Evolutionary conservation across 768 basidiomycete species (phyloP), one percentile per base, ranked within the genome.

Genomic region (Austroboletus festivus): DNA sequence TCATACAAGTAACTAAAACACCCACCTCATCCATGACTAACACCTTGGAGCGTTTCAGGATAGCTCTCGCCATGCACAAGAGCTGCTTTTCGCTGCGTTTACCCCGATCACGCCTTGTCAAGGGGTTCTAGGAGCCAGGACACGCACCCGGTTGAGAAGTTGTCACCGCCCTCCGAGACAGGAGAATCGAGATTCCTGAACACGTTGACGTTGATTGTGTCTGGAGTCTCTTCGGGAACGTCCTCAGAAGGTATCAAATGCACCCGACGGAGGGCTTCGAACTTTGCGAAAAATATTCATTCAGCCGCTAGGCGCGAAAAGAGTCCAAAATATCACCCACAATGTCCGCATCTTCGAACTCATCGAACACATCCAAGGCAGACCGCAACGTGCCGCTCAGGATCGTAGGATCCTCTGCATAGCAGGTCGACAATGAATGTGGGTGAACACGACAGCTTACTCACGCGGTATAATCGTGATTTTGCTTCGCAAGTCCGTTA

Each of bases 31-130:
- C 90, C 90, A 92, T 91, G 52, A 92, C 77, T 22, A 92, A 67
- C 13, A 93, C 73, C 57, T 79, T 89, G 34, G 86, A 83, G 8
- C 86, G 75, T 63, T 86, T 86, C 21, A 93, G 64, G 51, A 93
- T 89, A 2, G 90, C 89, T 46, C 89, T 76, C 5, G 90, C 90
- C 89, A 93, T 90, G 62, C 89, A 90, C 8, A 92, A 72, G n/a
- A 92, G 66, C 64, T 92, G 89, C 58, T 89, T 90, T 69, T 91
- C 86, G 26, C 84, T 83, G 38, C 11, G 47, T 45, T 11, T 22
- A 18, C 11, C 4, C 12, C 7, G n/a, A n/a, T n/a, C n/a, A n/a
- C n/a, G n/a, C n/a, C n/a, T n/a, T n/a, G n/a, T n/a, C n/a, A n/a
- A n/a, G n/a, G n/a, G n/a, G n/a, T n/a, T n/a, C n/a, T n/a, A n/a